Evolutionary conservation across 1,284 basidiomycete genomes (phyloP).

Genomic region (Apiotrichum brassicae): DNA sequence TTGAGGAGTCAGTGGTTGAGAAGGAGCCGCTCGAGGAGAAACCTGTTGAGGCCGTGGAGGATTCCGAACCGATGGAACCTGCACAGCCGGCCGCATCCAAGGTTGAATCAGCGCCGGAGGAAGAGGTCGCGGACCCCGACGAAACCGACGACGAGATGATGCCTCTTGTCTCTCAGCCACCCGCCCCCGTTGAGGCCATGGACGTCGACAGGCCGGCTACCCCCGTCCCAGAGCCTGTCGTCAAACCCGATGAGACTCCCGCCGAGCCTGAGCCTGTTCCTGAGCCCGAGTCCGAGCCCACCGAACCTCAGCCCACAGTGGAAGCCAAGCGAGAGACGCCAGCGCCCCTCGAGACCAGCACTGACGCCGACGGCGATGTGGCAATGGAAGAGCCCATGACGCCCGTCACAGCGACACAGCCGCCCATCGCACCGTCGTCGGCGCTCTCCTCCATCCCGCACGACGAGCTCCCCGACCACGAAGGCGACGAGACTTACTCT

Average conservation of each 20-base stretch:
- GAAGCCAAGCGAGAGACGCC: neutral
- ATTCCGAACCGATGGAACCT: neutral
- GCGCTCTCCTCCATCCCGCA: constrained; percentile 12
- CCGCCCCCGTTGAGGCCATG: constrained; percentile 1
- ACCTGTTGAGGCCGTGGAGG: neutral
- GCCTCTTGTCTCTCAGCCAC: neutral
- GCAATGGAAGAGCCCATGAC: neutral
- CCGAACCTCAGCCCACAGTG: neutral
- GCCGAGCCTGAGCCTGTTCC: neutral
- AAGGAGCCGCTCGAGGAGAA: neutral
- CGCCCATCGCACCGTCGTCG: constrained; percentile 3
- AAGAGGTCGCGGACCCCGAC: neutral
- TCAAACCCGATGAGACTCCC: too few species aligned
- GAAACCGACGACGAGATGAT: constrained; percentile 6
- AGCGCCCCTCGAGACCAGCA: neutral
- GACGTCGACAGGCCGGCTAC: constrained; percentile 1
- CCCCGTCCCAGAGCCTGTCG: neutral
- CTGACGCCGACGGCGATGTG: too few species aligned
- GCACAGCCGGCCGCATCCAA: too few species aligned
- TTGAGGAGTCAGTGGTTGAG: neutral
- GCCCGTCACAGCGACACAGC: neutral
- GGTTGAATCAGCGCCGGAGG: neutral
- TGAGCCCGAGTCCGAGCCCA: neutral
- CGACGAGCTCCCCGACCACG: constrained; percentile 4
- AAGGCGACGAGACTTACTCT: constrained; percentile 17